Evolutionary conservation across 1,284 basidiomycete species (phyloP).

Genomic region (Ganoderma sinense): DNA sequence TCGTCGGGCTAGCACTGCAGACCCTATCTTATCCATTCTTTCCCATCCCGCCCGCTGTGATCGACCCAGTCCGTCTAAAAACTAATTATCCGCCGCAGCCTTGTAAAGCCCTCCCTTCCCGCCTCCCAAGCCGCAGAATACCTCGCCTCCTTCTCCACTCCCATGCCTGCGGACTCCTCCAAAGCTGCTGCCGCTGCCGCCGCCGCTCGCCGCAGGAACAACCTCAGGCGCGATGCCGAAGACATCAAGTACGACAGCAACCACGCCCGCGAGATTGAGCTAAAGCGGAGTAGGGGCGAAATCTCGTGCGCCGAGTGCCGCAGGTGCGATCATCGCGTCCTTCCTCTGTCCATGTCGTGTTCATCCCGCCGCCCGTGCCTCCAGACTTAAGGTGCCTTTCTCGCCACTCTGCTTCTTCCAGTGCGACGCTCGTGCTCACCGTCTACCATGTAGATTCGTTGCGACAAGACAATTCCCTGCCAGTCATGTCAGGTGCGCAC

Average conservation of each 20-base stretch:
- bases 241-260: constrained; percentile 40
- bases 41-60: constrained; percentile 28
- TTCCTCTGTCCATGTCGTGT: constrained; percentile 19
- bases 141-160: constrained; percentile 27
- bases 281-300: constrained; percentile 74
- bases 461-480: constrained; percentile 80
- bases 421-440: constrained; percentile 18
- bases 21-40: constrained; percentile 14
- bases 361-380: constrained; percentile 19
- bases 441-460: constrained; percentile 59
- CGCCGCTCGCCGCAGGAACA: constrained; percentile 35
- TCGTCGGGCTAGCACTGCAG: constrained; percentile 4
- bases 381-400: constrained; percentile 37
- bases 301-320: constrained; percentile 80
- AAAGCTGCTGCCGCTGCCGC: constrained; percentile 36
- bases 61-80: constrained; percentile 17
- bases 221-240: constrained; percentile 37
- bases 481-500: constrained; percentile 65
- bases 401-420: constrained; percentile 3
- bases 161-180: constrained; percentile 44
- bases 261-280: constrained; percentile 52
- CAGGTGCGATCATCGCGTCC: constrained; percentile 55
- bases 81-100: constrained; percentile 31
- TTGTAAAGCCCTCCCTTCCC: constrained; percentile 19
- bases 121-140: constrained; percentile 6